phyloP scores from a whole-genome alignment of 306 rosid species.

The Cucumis cinereus region DNA sequence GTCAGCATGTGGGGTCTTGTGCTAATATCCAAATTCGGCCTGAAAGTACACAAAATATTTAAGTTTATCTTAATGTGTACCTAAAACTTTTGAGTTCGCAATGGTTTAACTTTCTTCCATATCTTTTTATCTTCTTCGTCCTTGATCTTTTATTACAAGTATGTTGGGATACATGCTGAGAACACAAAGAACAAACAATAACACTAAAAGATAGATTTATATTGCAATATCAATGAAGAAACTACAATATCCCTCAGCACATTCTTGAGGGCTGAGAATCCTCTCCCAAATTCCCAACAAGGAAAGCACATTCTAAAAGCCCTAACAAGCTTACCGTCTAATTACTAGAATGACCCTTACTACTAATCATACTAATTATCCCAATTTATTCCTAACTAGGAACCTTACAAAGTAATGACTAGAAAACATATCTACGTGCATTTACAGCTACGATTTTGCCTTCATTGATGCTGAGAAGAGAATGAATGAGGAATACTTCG shows the following conservation, averaged over 20 bases:
- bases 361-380: too few relatives aligned
- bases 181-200: too few relatives aligned
- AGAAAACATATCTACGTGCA: constrained; percentile 6
- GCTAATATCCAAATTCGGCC: neutral
- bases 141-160: neutral
- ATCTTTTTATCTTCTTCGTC: neutral
- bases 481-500: constrained; percentile 71
- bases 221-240: too few relatives aligned
- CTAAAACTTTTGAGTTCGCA: neutral
- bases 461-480: constrained; percentile 91
- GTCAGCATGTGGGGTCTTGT: neutral
- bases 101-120: neutral
- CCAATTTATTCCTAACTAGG: too few relatives aligned
- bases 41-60: neutral
- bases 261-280: too few relatives aligned
- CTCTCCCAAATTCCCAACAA: too few relatives aligned
- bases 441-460: constrained; percentile 79
- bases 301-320: too few relatives aligned
- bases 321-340: too few relatives aligned
- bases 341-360: too few relatives aligned
- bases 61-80: neutral
- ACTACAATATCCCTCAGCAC: too few relatives aligned
- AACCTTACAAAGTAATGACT: neutral
- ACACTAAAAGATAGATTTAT: too few relatives aligned
- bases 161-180: too few relatives aligned